phyloP scores from a whole-genome alignment of 768 basidiomycete genomes.

The Amanita subjunquillea region DNA sequence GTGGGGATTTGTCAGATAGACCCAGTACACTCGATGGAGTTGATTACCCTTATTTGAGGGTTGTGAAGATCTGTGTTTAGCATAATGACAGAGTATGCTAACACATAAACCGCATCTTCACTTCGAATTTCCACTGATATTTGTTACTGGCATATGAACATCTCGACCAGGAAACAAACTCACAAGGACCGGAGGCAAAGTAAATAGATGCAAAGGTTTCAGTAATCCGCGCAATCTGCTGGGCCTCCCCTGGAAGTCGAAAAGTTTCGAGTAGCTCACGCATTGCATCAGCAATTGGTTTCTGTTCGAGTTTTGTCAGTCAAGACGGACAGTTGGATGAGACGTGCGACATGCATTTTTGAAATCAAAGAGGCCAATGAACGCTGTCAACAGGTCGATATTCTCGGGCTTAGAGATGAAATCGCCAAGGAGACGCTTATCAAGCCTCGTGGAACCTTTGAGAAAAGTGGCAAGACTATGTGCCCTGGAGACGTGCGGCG shows the following conservation, averaged over 20 bases:
- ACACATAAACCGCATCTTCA: constrained; percentile 88
- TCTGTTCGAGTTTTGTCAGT: constrained; percentile 34
- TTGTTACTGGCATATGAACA: constrained; percentile 5
- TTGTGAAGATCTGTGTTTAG: constrained; percentile 96
- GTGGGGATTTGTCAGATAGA: background rate
- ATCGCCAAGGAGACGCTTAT: constrained; percentile 91
- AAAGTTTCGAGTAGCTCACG: constrained; percentile 90
- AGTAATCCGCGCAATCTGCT: constrained; percentile 89
- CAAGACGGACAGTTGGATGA: background rate
- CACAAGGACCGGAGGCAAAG: constrained; percentile 77
- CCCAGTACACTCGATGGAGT: constrained; percentile 2
- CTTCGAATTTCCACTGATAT: constrained; percentile 69
- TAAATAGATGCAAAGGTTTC: constrained; percentile 91
- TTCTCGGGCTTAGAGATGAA: constrained; percentile 88
- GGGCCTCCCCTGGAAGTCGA: constrained; percentile 88
- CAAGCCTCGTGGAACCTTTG: constrained; percentile 73
- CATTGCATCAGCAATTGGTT: constrained; percentile 93
- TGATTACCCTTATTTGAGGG: constrained; percentile 72
- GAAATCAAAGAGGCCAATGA: constrained; percentile 86
- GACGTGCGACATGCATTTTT: constrained; percentile 47
- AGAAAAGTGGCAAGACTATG: constrained; percentile 78
- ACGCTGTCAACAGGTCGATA: constrained; percentile 73
- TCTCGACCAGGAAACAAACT: constrained; percentile 10
- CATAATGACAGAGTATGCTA: constrained; percentile 95
- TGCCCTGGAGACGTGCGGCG: constrained; percentile 41